phyloP scores from a whole-genome alignment of 441 rosid species.

The Rhodomyrtus psidioides region DNA sequence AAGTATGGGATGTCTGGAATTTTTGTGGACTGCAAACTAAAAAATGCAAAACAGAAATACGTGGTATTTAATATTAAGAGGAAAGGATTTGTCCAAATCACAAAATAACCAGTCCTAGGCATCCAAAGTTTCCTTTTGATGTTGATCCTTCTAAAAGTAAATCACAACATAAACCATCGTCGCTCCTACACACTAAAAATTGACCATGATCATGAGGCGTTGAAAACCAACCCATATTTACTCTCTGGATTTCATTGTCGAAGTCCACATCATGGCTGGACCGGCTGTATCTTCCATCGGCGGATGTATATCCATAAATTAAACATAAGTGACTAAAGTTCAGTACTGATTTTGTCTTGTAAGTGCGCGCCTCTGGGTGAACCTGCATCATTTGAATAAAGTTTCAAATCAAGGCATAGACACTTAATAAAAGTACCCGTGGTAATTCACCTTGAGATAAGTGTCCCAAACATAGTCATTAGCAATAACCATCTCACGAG shows the following conservation, averaged over 20 bases:
- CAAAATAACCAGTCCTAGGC: not conserved
- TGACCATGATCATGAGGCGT: not conserved
- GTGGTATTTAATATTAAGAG: not conserved
- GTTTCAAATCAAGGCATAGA: not conserved
- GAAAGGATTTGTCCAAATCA: not conserved
- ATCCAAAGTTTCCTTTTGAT: not conserved
- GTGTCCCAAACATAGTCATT: constrained; percentile 60
- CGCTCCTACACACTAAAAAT: not conserved
- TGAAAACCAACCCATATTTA: constrained; percentile 38
- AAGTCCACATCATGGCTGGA: constrained; percentile 84
- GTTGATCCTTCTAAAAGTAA: not conserved
- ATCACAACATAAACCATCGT: not conserved
- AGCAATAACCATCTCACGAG: constrained; percentile 62
- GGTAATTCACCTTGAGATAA: constrained; percentile 49
- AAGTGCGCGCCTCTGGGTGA: constrained; percentile 64
- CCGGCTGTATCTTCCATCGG: constrained; percentile 90
- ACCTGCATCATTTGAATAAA: constrained; percentile 34
- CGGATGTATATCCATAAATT: constrained; percentile 69
- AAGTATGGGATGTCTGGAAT: not conserved
- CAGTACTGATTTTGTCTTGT: constrained; percentile 62
- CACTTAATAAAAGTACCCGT: not conserved
- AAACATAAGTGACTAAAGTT: constrained; percentile 69
- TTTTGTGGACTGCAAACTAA: not conserved
- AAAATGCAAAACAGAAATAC: not conserved
- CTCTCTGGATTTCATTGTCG: constrained; percentile 57